phyloP scores from a whole-genome alignment of 1,284 basidiomycete species.

The Leccinum pachyderme region DNA sequence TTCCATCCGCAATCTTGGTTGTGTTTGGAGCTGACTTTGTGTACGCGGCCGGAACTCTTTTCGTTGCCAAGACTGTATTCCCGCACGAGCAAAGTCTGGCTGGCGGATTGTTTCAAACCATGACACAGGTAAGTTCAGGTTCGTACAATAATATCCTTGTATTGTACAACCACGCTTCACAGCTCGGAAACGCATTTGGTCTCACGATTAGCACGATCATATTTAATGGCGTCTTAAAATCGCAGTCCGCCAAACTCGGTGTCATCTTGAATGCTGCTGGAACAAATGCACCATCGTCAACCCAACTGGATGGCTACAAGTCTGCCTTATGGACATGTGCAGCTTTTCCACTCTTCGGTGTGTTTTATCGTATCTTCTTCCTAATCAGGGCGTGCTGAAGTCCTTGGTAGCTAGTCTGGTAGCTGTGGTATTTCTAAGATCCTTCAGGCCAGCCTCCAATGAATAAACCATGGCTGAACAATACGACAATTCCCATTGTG shows the following conservation, averaged over 20 bases:
- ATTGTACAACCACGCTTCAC: background rate
- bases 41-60: conserved; percentile 72
- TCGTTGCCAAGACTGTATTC: conserved; percentile 69
- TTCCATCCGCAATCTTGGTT: conserved; percentile 70
- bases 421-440: conserved; percentile 51
- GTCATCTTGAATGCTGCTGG: conserved; percentile 30
- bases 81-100: conserved; percentile 79
- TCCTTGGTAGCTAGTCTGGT: conserved; percentile 45
- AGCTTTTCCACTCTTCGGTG: conserved; percentile 58
- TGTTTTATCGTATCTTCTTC: conserved; percentile 4
- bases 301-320: conserved; percentile 51
- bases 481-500: background rate
- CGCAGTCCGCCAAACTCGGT: conserved; percentile 33
- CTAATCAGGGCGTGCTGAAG: background rate
- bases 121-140: conserved; percentile 54
- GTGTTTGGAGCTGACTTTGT: conserved; percentile 83
- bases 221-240: conserved; percentile 50
- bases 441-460: conserved; percentile 34
- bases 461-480: conserved; percentile 26
- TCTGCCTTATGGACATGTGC: conserved; percentile 65
- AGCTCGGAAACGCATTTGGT: conserved; percentile 75
- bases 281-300: conserved; percentile 37
- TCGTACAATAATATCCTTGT: background rate
- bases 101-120: conserved; percentile 75
- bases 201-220: conserved; percentile 76